These are phyloP conservation scores for Amanita molliuscula DNA, from an alignment of 768 basidiomycete species.

Conservation along the genomic window DNA sequence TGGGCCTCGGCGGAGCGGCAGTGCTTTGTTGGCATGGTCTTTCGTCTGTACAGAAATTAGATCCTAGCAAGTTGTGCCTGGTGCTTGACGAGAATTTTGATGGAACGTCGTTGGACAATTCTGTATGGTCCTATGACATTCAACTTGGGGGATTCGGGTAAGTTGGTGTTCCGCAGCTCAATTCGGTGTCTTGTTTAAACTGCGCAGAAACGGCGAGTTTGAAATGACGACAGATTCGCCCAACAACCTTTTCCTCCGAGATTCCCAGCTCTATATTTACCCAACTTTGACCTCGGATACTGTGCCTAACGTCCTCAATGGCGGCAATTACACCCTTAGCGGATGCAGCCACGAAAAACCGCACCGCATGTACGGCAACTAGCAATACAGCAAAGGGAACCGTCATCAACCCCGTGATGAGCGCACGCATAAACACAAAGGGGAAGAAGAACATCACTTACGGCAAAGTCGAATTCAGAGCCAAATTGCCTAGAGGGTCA, in stretches of 20 bases:
- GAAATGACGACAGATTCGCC: constrained; percentile 59
- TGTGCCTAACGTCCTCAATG: constrained; percentile 42
- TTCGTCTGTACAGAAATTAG: constrained; percentile 28
- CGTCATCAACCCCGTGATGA: constrained; percentile 69
- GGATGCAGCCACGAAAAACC: constrained; percentile 42
- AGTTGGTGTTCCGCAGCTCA: constrained; percentile 8
- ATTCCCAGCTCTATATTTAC: constrained; percentile 67
- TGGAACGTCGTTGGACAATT: constrained; percentile 29
- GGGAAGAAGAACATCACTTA: constrained; percentile 46
- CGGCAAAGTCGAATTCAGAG: constrained; percentile 52
- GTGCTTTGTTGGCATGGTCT: constrained; percentile 46
- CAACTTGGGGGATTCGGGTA: constrained; percentile 70
- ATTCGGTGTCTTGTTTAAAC: background rate
- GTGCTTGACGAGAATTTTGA: constrained; percentile 67
- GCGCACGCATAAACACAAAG: constrained; percentile 63
- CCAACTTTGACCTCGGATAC: constrained; percentile 69
- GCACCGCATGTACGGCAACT: constrained; percentile 28
- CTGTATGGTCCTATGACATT: constrained; percentile 59
- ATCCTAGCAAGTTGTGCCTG: constrained; percentile 38
- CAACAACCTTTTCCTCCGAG: constrained; percentile 56
- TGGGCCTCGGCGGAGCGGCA: constrained; percentile 44
- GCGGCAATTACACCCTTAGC: constrained; percentile 53
- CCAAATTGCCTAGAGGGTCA: constrained; percentile 47
- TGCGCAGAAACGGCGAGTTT: constrained; percentile 56
- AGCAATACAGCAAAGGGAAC: constrained; percentile 26